A percentile compares a stretch with the other conserved stretches of the same genome.
These are phyloP conservation scores for Perilla frutescens DNA, from an alignment of 257 asterid species.

Conservation along the genomic window DNA sequence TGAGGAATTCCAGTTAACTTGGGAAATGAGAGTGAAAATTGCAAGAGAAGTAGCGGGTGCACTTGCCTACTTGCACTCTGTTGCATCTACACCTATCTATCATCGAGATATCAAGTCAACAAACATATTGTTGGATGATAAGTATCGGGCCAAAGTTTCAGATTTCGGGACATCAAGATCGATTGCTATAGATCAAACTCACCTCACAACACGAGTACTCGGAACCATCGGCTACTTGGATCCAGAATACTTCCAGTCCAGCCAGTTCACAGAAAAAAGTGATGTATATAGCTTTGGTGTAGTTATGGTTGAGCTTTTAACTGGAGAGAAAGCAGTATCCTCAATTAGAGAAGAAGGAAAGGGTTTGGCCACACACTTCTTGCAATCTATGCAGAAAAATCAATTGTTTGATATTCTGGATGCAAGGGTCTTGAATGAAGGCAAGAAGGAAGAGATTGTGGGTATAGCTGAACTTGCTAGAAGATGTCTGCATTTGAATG, in stretches of 20 bases:
- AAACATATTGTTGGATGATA: conserved; percentile 41
- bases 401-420: conserved; percentile 41
- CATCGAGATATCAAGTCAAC: conserved; percentile 42
- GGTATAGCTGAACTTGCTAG: conserved; percentile 39
- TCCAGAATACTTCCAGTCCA: conserved; percentile 54
- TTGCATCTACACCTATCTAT: conserved; percentile 36
- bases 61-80: conserved; percentile 43
- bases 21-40: conserved; percentile 43
- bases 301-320: conserved; percentile 49
- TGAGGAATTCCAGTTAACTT: conserved; percentile 35
- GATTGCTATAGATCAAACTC: neutral
- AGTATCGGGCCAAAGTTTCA: conserved; percentile 40
- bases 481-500: conserved; percentile 46
- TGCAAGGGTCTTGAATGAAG: neutral
- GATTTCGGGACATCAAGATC: conserved; percentile 45
- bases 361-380: conserved; percentile 32
- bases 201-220: conserved; percentile 44
- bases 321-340: conserved; percentile 46
- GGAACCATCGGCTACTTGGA: conserved; percentile 58
- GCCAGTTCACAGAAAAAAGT: conserved; percentile 50
- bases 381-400: conserved; percentile 41
- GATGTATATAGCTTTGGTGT: conserved; percentile 51
- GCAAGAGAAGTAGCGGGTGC: conserved; percentile 44
- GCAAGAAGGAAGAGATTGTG: too few species aligned
- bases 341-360: conserved; percentile 29